These are phyloP conservation scores for Phlegmacium glaucopus DNA, from an alignment of 768 basidiomycete species.

Conservation along the genomic window DNA sequence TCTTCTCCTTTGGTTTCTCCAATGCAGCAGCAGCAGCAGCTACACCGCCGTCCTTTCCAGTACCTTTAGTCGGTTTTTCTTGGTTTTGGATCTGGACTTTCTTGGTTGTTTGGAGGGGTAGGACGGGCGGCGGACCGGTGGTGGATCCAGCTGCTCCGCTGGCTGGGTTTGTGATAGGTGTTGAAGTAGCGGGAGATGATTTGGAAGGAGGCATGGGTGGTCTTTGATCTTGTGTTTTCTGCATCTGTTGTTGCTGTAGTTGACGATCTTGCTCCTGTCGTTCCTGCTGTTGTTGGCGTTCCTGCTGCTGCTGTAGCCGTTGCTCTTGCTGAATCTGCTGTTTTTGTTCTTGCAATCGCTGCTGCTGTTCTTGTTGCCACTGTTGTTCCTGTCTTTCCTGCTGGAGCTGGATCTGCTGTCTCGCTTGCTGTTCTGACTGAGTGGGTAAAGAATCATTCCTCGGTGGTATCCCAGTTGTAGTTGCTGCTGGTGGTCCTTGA, in stretches of 20 bases:
- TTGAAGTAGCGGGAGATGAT: conserved; percentile 43
- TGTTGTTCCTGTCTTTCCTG: conserved; percentile 27
- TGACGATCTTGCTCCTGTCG: conserved; percentile 19
- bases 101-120: conserved; percentile 74
- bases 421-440: conserved; percentile 16
- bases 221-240: conserved; percentile 26
- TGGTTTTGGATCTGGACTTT: conserved; percentile 62
- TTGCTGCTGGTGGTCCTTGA: conserved; percentile 41
- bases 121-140: conserved; percentile 58
- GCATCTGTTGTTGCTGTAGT: conserved; percentile 26
- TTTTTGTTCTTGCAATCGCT: conserved; percentile 27
- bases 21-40: conserved; percentile 71
- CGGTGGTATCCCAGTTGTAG: conserved; percentile 30
- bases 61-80: conserved; percentile 41
- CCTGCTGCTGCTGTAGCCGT: conserved; percentile 33
- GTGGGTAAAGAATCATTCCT: conserved; percentile 48
- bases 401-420: conserved; percentile 22
- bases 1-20: conserved; percentile 77
- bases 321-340: conserved; percentile 33
- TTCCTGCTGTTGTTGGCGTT: conserved; percentile 16
- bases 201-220: conserved; percentile 38
- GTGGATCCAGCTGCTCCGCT: conserved; percentile 46
- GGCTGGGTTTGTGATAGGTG: conserved; percentile 42
- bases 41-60: conserved; percentile 27
- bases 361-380: conserved; percentile 24